Evolutionary conservation across 2,329 filamentous ascomycete genomes (phyloP).

Genomic region (Phialophora expanda): DNA sequence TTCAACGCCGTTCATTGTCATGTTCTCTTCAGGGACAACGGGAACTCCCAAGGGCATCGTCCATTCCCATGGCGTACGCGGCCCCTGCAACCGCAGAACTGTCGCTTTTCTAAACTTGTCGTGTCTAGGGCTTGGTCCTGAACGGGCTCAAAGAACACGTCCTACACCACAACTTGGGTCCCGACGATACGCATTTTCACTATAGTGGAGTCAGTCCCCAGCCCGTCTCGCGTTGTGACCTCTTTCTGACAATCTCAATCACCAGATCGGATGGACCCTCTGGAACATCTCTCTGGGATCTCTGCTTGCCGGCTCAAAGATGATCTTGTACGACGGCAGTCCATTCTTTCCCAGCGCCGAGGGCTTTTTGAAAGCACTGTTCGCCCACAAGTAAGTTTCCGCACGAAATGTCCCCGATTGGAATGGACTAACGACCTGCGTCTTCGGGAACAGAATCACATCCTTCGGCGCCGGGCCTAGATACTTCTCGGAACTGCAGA

Average conservation of each 20-base stretch:
- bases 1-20: slow-evolving; percentile 70
- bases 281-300: slow-evolving; percentile 58
- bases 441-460: slow-evolving; percentile 7
- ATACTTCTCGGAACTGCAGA: slow-evolving; percentile 26
- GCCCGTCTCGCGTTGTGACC: no score
- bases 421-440: background rate
- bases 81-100: no score
- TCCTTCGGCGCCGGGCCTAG: slow-evolving; percentile 24
- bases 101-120: no score
- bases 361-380: slow-evolving; percentile 58
- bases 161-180: slow-evolving; percentile 56
- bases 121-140: slow-evolving; percentile 43
- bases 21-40: slow-evolving; percentile 50
- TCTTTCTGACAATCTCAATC: slow-evolving; percentile 1
- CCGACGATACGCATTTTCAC: slow-evolving; percentile 50
- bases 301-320: slow-evolving; percentile 64
- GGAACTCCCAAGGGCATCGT: slow-evolving; percentile 76
- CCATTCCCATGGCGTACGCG: slow-evolving; percentile 66
- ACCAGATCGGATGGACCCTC: slow-evolving; percentile 50
- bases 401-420: background rate
- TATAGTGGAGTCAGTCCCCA: no score
- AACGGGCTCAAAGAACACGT: slow-evolving; percentile 62
- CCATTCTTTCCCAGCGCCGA: slow-evolving; percentile 73
- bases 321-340: slow-evolving; percentile 78
- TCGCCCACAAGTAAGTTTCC: slow-evolving; percentile 43